Base-by-base conservation (phyloP, 1,284 basidiomycete genomes). In the Trichosporon faecale region DNA sequence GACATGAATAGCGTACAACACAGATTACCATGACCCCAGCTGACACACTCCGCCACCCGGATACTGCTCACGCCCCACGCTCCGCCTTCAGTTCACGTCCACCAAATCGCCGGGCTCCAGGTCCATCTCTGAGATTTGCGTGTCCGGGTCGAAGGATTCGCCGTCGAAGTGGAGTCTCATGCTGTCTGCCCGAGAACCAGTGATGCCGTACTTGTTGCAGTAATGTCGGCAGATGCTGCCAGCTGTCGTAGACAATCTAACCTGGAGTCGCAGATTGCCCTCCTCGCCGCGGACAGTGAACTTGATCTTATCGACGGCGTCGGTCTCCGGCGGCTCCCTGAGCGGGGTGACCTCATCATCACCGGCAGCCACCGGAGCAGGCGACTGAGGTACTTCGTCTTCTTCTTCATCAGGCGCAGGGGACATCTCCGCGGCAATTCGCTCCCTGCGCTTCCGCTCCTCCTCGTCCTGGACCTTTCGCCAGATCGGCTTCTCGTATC, bases 401-500 rank as follows among this genome's bases (percentile, higher is more conserved):
- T 40, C 65, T 16, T 40, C 25, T 3, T 65, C 44, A 55, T 65
- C 29, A 9, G 18, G 57, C 57, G 2, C 29, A 4, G 27, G 27
- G 3, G 29, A 33, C 18, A 23, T 31, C 29, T 61, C 70, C 21
- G 33, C 63, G 9, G 35, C 64, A 5, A 69, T 31, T 21, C 61
- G 46, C 11, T 66, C 65, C 31, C 35, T n/a, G 0, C 67, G 66
- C 3, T 49, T 64, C 12, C 55, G 65, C 11, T 69, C 49, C 21
- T 52, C 68, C 16, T 37, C 31, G 44, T 66, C 68, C 55, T 76
- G 69, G 2, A 78, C 18, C 57, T 68, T 67, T 29, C 72, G 68
- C 74, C 76, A 79, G 25, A 77, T 68, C 0, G 66, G 18, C 66
- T 76, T 76, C 68, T 78, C 76, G 67, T 79, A 79, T 1, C 76